A percentile compares a stretch with the other conserved stretches of the same genome.
Conservation (phyloP, 2,329 filamentous ascomycete genomes). For the Phyllosticta citribraziliensis region DNA sequence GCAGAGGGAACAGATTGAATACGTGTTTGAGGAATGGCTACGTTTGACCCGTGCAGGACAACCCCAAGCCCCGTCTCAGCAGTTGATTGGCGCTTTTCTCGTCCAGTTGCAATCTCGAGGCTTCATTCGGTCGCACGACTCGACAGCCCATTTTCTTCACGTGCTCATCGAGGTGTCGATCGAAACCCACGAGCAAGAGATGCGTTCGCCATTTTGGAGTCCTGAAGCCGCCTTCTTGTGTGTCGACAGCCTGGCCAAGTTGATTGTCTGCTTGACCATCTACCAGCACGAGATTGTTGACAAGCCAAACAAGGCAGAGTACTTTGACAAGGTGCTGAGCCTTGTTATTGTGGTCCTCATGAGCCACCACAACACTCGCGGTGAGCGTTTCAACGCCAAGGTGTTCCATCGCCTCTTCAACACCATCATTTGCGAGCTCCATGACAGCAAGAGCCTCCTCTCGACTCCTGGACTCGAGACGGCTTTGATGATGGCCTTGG, state of each 20-base stretch:
- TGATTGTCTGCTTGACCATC: conserved; percentile 66
- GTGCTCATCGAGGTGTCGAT: conserved; percentile 72
- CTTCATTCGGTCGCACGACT: conserved; percentile 63
- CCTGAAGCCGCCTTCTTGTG: conserved; percentile 52
- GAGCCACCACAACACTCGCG: conserved; percentile 71
- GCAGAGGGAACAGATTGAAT: conserved; percentile 78
- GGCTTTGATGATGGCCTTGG: conserved; percentile 64
- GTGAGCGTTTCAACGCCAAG: conserved; percentile 74
- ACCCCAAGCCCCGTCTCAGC: conserved; percentile 58
- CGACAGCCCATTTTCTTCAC: conserved; percentile 70
- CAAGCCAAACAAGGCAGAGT: conserved; percentile 54
- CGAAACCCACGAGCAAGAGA: conserved; percentile 63
- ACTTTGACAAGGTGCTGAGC: conserved; percentile 68
- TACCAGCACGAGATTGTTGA: conserved; percentile 54
- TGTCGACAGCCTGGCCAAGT: conserved; percentile 72
- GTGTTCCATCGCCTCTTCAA: conserved; percentile 89
- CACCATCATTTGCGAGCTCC: conserved; percentile 68
- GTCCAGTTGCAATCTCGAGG: conserved; percentile 69
- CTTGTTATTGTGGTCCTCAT: conserved; percentile 74
- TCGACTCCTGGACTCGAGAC: conserved; percentile 43
- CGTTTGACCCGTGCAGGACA: conserved; percentile 54
- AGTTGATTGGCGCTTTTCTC: conserved; percentile 65
- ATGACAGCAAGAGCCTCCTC: conserved; percentile 38
- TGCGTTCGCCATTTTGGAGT: conserved; percentile 49
- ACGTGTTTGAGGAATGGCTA: conserved; percentile 94